These are phyloP conservation scores for Naegleria fowleri DNA, from an alignment of 208 protist species.

Conservation along the genomic window DNA sequence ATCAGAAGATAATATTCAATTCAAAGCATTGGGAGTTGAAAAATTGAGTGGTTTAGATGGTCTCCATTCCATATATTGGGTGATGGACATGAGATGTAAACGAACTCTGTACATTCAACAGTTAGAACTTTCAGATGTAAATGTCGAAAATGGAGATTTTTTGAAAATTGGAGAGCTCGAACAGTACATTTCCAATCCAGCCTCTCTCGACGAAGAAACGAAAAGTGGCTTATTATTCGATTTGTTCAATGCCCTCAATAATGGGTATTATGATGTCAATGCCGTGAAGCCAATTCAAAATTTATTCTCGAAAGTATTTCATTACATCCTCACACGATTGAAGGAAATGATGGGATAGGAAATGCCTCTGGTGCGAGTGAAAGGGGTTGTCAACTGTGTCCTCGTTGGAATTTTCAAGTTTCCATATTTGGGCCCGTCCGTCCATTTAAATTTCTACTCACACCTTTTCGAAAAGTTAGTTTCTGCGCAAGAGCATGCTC, in stretches of 20 bases:
- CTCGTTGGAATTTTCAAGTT: too few species aligned
- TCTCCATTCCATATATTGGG: neutral
- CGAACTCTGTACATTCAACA: neutral
- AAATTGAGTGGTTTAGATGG: neutral
- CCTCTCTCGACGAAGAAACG: neutral
- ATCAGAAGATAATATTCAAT: neutral
- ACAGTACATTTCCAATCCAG: neutral
- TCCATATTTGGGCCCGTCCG: too few species aligned
- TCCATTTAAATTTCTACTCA: too few species aligned
- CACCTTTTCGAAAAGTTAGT: too few species aligned
- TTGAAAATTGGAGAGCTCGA: neutral
- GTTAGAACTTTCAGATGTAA: neutral
- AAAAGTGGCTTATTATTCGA: neutral
- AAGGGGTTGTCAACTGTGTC: too few species aligned
- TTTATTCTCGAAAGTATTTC: too few species aligned
- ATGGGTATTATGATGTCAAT: neutral
- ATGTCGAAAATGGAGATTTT: neutral
- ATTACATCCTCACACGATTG: too few species aligned
- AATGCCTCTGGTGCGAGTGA: too few species aligned
- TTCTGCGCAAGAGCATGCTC: too few species aligned
- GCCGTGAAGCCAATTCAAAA: too few species aligned
- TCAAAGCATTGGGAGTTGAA: neutral
- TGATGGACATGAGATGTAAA: neutral
- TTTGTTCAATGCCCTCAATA: neutral
- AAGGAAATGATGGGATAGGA: too few species aligned